Evolutionary conservation across 208 protist species (phyloP).

Genomic region (Acanthamoeba castellanii): DNA sequence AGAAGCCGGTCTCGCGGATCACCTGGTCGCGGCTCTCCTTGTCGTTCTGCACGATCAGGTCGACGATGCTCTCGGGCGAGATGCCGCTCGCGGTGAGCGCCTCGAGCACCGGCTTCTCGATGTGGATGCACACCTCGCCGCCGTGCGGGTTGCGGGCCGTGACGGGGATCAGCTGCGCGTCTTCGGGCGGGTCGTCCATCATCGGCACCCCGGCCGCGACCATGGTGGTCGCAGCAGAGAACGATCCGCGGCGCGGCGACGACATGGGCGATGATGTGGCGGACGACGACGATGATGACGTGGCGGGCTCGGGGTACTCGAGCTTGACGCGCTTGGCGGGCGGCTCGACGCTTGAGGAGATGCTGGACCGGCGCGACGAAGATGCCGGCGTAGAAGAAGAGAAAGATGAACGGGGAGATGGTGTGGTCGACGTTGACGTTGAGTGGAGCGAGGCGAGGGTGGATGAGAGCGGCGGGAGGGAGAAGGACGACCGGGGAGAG

Average conservation of each 20-base stretch:
- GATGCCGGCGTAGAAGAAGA: slow-evolving; percentile 6
- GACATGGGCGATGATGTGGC: not conserved
- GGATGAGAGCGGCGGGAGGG: not conserved
- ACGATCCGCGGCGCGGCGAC: not conserved
- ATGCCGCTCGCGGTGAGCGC: slow-evolving; percentile 27
- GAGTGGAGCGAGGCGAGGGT: not conserved
- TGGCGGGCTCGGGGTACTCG: not conserved
- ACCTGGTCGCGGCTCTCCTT: slow-evolving; percentile 51
- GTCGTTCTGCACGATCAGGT: slow-evolving; percentile 69
- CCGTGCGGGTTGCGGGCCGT: not conserved
- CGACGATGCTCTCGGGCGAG: slow-evolving; percentile 59
- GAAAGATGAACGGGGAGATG: not conserved
- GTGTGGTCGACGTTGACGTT: not conserved
- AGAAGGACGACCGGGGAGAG: not conserved
- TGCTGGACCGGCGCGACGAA: not conserved
- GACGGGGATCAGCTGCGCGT: slow-evolving; percentile 25
- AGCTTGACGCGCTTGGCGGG: not conserved
- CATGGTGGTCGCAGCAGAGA: not conserved
- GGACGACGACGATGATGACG: not conserved
- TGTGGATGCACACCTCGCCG: slow-evolving; percentile 44
- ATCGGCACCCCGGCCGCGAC: not conserved
- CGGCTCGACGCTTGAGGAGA: not conserved
- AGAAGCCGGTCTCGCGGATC: slow-evolving; percentile 68
- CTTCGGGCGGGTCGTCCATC: not conserved
- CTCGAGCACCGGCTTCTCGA: slow-evolving; percentile 56